Evolutionary conservation across 2,329 filamentous ascomycete genomes (phyloP).

Genomic region (Epichloe sp.): DNA sequence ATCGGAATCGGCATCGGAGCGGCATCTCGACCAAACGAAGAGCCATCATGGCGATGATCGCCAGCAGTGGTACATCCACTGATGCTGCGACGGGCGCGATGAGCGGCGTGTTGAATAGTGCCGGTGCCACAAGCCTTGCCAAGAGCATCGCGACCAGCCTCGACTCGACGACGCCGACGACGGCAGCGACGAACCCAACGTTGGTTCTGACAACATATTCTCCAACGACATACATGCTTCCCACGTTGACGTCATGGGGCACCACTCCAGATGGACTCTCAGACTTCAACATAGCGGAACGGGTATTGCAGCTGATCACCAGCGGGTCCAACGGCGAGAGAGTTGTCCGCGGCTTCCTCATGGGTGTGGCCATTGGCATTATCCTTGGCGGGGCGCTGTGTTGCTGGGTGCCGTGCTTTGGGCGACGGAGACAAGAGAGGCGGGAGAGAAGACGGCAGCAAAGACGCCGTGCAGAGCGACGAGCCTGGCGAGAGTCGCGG

Average conservation of each 20-base stretch:
- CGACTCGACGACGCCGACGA: neutral
- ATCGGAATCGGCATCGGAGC: neutral
- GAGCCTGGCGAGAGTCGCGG: neutral
- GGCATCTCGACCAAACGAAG: neutral
- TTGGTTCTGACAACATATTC: conserved; percentile 1
- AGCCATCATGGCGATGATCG: neutral
- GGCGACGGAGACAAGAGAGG: conserved; percentile 6
- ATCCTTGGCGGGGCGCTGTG: conserved; percentile 19
- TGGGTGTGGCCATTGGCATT: conserved; percentile 19
- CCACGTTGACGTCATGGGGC: conserved; percentile 6
- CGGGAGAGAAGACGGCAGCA: conserved; percentile 1
- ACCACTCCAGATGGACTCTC: neutral
- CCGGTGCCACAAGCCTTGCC: too few species aligned
- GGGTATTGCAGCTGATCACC: conserved; percentile 16
- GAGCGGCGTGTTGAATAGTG: neutral
- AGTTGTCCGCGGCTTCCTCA: conserved; percentile 21
- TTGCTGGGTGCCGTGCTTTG: conserved; percentile 22
- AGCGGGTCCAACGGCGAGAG: conserved; percentile 19
- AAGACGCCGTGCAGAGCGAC: neutral
- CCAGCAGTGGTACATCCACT: neutral
- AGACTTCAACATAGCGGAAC: conserved; percentile 14
- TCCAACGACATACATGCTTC: conserved; percentile 2
- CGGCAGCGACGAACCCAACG: neutral
- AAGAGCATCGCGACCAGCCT: neutral
- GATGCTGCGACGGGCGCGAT: neutral